Percentiles rank a stretch among this genome's conserved stretches.
Evolutionary conservation across 2,329 filamentous ascomycete species (phyloP).

Genomic region (Zasmidium citrigriseum): DNA sequence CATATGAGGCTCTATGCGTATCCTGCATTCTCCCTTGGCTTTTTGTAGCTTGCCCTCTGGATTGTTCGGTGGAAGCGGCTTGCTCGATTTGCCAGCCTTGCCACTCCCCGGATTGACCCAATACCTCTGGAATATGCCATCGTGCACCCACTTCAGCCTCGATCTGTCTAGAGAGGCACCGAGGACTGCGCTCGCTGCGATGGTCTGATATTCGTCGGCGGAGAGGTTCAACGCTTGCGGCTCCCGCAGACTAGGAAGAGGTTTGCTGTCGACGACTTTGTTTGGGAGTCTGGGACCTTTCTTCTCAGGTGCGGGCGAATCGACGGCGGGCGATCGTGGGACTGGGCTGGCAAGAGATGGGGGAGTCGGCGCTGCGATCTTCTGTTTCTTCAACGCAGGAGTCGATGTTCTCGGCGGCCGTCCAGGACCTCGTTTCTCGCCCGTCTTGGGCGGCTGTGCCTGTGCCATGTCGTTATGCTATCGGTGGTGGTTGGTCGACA

Average conservation of each 20-base stretch:
- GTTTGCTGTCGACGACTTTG: constrained; percentile 64
- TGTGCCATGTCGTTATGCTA: background rate
- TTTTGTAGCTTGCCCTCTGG: constrained; percentile 40
- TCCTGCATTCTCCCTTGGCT: constrained; percentile 68
- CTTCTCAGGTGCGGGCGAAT: constrained; percentile 23
- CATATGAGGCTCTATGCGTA: constrained; percentile 78
- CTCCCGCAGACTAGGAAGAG: constrained; percentile 69
- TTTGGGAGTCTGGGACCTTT: constrained; percentile 54
- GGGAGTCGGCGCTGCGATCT: constrained; percentile 14
- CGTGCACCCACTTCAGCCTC: constrained; percentile 70
- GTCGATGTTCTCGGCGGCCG: constrained; percentile 22
- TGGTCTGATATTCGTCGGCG: constrained; percentile 68
- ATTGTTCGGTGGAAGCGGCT: constrained; percentile 48
- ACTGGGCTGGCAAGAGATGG: constrained; percentile 12
- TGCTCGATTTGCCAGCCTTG: constrained; percentile 63
- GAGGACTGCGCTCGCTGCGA: constrained; percentile 75
- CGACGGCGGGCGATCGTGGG: constrained; percentile 16
- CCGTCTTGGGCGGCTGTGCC: constrained; percentile 13
- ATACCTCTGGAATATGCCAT: constrained; percentile 71
- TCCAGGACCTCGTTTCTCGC: constrained; percentile 31
- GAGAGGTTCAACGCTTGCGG: constrained; percentile 66
- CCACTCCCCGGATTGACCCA: constrained; percentile 73
- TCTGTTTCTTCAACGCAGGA: constrained; percentile 30
- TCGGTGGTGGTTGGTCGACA: background rate
- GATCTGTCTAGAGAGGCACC: constrained; percentile 73